phyloP scores from a whole-genome alignment of 2,329 filamentous ascomycete species.

The Neonectria magnoliae region DNA sequence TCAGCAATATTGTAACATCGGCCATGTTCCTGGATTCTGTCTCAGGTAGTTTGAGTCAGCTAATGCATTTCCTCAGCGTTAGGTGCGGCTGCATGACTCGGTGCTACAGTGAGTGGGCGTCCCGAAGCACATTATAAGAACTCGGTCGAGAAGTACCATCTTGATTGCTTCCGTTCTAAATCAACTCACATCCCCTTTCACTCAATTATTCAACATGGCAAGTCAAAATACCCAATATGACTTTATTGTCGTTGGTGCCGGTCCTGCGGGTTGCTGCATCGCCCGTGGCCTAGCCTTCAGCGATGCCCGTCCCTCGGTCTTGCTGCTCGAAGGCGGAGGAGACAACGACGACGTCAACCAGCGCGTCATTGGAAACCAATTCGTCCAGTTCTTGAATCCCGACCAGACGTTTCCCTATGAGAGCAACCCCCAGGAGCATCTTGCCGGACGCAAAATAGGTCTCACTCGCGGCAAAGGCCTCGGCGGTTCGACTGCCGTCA shows the following conservation, averaged over 20 bases:
- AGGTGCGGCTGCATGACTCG: conserved; percentile 13
- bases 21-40: conserved; percentile 11
- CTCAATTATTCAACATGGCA: background rate
- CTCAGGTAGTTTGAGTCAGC: conserved; percentile 6
- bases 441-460: conserved; percentile 24
- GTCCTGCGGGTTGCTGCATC: conserved; percentile 27
- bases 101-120: background rate
- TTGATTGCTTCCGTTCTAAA: background rate
- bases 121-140: conserved; percentile 9
- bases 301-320: conserved; percentile 16
- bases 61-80: conserved; percentile 4
- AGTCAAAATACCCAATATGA: conserved; percentile 20
- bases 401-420: conserved; percentile 25
- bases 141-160: background rate
- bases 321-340: conserved; percentile 29
- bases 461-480: conserved; percentile 29
- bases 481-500: conserved; percentile 28
- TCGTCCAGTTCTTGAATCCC: conserved; percentile 28
- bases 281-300: conserved; percentile 24
- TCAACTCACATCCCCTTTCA: background rate
- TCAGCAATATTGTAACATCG: conserved; percentile 7
- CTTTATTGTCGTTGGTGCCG: conserved; percentile 32
- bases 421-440: conserved; percentile 22
- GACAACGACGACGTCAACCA: conserved; percentile 26
- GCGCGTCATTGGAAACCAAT: conserved; percentile 27